Evolutionary conservation across 2,329 filamentous ascomycete genomes (phyloP).

Genomic region (Colletotrichum sp.): DNA sequence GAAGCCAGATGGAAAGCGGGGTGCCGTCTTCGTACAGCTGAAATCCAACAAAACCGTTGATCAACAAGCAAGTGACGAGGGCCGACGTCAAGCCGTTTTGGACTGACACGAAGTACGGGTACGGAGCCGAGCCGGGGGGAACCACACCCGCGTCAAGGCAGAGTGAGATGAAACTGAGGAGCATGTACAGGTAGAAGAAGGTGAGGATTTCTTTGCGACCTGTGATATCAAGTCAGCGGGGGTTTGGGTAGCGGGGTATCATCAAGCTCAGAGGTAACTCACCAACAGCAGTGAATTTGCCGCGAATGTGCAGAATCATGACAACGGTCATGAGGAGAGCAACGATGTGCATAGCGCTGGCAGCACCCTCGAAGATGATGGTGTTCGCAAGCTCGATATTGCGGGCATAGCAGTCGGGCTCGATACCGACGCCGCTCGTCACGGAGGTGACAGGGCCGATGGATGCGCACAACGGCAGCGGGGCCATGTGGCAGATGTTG

Average conservation of each 20-base stretch:
- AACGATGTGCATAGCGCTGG: slow-evolving; percentile 89
- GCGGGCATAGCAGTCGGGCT: slow-evolving; percentile 89
- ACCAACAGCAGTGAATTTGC: slow-evolving; percentile 98
- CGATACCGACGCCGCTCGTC: slow-evolving; percentile 74
- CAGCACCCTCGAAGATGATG: slow-evolving; percentile 94
- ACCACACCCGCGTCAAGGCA: slow-evolving; percentile 92
- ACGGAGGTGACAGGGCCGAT: slow-evolving; percentile 78
- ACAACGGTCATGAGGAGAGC: slow-evolving; percentile 92
- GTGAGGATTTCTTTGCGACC: slow-evolving; percentile 75
- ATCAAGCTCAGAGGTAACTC: slow-evolving; percentile 38
- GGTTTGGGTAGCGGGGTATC: not conserved
- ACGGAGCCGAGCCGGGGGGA: slow-evolving; percentile 78
- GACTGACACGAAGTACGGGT: slow-evolving; percentile 88
- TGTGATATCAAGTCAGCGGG: slow-evolving; percentile 26
- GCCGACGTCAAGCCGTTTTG: slow-evolving; percentile 88
- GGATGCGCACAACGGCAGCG: slow-evolving; percentile 85
- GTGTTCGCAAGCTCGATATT: slow-evolving; percentile 98
- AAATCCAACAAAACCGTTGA: slow-evolving; percentile 98
- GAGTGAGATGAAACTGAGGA: slow-evolving; percentile 86
- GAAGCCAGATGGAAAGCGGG: slow-evolving; percentile 88
- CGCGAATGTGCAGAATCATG: slow-evolving; percentile 96
- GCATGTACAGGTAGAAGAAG: slow-evolving; percentile 97
- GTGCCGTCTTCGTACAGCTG: slow-evolving; percentile 98
- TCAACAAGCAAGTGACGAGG: slow-evolving; percentile 84
- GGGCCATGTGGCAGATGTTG: slow-evolving; percentile 81